Percentiles rank a stretch among this genome's conserved stretches.
These are phyloP conservation scores for Cercophora scortea DNA, from an alignment of 495 filamentous ascomycete genomes.

Conservation along the genomic window DNA sequence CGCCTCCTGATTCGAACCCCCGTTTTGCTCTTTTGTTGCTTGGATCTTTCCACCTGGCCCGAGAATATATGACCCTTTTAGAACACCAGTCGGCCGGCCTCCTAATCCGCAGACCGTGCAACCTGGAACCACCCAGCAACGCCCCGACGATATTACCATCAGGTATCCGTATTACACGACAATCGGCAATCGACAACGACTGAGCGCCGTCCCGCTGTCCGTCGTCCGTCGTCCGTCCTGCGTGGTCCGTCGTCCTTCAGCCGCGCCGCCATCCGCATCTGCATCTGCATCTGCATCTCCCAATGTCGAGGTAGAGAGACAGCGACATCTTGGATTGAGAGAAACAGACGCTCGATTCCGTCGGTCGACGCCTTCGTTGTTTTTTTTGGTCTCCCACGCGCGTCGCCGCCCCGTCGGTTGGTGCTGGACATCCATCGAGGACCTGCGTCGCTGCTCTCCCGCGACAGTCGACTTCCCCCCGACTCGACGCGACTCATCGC, in stretches of 20 bases:
- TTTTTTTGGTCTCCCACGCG: too few species aligned
- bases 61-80: constrained; percentile 5
- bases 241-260: not conserved
- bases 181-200: too few species aligned
- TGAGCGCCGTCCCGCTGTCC: too few species aligned
- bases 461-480: not conserved
- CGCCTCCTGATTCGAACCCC: not conserved
- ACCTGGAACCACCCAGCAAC: not conserved
- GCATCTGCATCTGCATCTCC: too few species aligned
- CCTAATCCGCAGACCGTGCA: constrained; percentile 7
- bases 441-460: not conserved
- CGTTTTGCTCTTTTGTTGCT: not conserved
- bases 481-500: not conserved
- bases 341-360: too few species aligned
- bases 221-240: too few species aligned
- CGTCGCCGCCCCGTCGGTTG: too few species aligned
- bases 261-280: not conserved
- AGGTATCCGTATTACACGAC: constrained; percentile 12
- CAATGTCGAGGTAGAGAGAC: too few species aligned
- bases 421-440: not conserved
- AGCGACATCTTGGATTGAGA: too few species aligned
- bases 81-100: not conserved
- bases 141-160: constrained; percentile 12
- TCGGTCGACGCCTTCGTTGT: too few species aligned
- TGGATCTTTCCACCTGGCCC: constrained; percentile 6